Evolutionary conservation across 805 yeast genomes (phyloP).

Genomic region (Yarrowia yakushimensis): DNA sequence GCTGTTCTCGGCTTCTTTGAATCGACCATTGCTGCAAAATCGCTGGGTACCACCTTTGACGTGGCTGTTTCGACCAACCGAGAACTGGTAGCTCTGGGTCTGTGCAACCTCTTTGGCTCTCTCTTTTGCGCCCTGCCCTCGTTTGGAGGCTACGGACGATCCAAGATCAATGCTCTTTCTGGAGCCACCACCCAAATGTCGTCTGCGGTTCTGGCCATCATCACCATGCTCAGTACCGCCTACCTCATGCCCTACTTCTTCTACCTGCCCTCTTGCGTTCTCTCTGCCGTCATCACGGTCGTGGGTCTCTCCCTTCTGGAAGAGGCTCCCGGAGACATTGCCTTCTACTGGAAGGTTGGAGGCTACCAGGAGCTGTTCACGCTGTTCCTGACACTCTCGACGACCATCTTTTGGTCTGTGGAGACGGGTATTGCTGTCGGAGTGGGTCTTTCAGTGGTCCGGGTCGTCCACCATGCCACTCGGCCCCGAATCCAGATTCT

Average conservation of each 20-base stretch:
- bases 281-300: conserved; percentile 73
- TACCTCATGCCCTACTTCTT: conserved; percentile 61
- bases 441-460: conserved; percentile 67
- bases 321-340: conserved; percentile 77
- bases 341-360: conserved; percentile 64
- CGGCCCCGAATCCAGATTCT: conserved; percentile 79
- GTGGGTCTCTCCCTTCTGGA: conserved; percentile 75
- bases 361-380: conserved; percentile 78
- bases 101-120: conserved; percentile 62
- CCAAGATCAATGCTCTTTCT: conserved; percentile 79
- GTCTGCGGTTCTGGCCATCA: conserved; percentile 77
- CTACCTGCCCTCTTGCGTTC: conserved; percentile 71
- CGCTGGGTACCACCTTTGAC: conserved; percentile 71
- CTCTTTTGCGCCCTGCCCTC: conserved; percentile 67
- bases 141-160: conserved; percentile 94
- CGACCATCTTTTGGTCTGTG: conserved; percentile 70
- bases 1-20: conserved; percentile 90
- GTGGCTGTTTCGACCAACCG: conserved; percentile 70
- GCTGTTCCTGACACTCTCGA: conserved; percentile 57
- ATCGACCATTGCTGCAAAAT: conserved; percentile 87
- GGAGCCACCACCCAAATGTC: conserved; percentile 85
- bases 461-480: conserved; percentile 78
- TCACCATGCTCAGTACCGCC: conserved; percentile 62
- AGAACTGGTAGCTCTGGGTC: conserved; percentile 86
- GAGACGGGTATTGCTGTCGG: conserved; percentile 92